phyloP scores from a whole-genome alignment of 805 yeast species.

The Lachancea waltii region DNA sequence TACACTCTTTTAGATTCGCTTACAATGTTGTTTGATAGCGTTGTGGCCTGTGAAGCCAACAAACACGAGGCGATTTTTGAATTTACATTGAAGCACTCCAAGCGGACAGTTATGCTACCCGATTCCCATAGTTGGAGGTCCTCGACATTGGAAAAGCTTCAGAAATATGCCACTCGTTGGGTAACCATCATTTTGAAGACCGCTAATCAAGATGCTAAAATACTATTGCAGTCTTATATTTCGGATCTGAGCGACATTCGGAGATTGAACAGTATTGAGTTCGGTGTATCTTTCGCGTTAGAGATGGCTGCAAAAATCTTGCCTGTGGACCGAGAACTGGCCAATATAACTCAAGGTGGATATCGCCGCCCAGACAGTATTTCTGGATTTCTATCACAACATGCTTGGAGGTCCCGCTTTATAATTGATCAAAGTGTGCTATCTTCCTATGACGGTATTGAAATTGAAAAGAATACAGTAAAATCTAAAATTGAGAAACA shows the following conservation, averaged over 20 bases:
- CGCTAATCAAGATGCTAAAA: constrained; percentile 68
- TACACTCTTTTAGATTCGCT: constrained; percentile 78
- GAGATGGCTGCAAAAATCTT: constrained; percentile 75
- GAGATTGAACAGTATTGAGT: constrained; percentile 45
- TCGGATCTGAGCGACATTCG: constrained; percentile 38
- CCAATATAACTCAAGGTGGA: constrained; percentile 37
- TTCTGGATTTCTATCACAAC: constrained; percentile 70
- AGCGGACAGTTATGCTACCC: constrained; percentile 33
- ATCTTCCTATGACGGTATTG: constrained; percentile 27
- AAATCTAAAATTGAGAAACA: constrained; percentile 18
- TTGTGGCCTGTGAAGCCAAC: constrained; percentile 75
- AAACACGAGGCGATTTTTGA: constrained; percentile 79
- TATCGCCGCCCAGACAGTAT: constrained; percentile 45
- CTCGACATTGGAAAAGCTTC: constrained; percentile 54
- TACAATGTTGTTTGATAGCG: constrained; percentile 68
- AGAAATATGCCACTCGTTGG: constrained; percentile 62
- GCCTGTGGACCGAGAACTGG: constrained; percentile 60
- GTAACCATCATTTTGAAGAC: constrained; percentile 47
- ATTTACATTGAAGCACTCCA: constrained; percentile 42
- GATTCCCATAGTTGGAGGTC: constrained; percentile 81
- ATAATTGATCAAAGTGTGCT: constrained; percentile 30
- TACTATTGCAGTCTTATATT: constrained; percentile 71
- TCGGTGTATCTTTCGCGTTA: constrained; percentile 85
- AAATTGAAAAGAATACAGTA: constrained; percentile 16
- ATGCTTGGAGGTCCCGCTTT: constrained; percentile 57